Evolutionary conservation across 805 yeast genomes (phyloP), one percentile per base, ranked within the genome.

Genomic region (Candida chilensis): DNA sequence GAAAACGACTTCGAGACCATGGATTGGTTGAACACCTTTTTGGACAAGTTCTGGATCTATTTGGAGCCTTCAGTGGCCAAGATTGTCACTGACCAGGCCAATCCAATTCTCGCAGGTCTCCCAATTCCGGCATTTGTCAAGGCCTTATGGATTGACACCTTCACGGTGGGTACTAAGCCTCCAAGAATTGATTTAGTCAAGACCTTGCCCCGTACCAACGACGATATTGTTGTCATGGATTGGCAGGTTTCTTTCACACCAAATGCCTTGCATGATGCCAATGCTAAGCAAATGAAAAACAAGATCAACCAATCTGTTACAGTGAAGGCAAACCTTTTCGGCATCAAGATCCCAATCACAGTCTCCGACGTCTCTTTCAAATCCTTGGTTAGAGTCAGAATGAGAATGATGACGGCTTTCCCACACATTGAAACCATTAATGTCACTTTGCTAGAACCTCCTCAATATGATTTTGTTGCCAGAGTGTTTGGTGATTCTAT

Each of bases 171-270:
- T 38, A 79, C 95, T 5, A 92, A 92, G 58, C 95, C 99, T 7
- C 95, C 95, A 20, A 73, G 98, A 52, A 68, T 92, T 36, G 96
- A 92, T 48, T 67, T 67, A 38, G 96, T 90, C 13, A 84, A 92
- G 50, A 84, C 96, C 2, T 73, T 87, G 47, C 83, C 79, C 29
- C 84, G 90, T 38, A 90, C 96, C n/a, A 78, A 75, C 18, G 82
- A 81, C 37, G 96, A 90, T 48, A 80, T 92, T 31, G 94, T 90
- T 8, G 96, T 94, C 31, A 92, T 92, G 96, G 98, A 92, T 56
- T 90, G 96, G 96, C 81, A 78, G 25, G 71, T 82, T 27, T 83
- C 96, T 1, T 85, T 88, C 61, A 81, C 85, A 17, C 98, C 99
- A n/a, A 86, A 85, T 54, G 82, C 87, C 24, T 55, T 74, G 29